phyloP scores from a whole-genome alignment of 1,139 yeast species.

The Taphrina communis region DNA sequence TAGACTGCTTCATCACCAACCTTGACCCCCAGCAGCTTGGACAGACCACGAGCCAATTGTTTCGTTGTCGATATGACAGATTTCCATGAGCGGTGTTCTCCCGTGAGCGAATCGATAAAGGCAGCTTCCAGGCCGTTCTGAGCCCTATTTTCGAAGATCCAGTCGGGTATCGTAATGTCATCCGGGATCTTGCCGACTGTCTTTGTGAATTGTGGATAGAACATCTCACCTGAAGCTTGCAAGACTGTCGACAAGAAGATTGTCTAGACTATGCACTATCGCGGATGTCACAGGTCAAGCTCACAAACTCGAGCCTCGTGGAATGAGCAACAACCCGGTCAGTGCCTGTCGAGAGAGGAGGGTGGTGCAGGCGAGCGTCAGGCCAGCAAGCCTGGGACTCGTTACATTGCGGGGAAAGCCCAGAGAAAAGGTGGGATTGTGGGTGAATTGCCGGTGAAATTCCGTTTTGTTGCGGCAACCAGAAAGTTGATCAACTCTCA shows the following conservation, averaged over 20 bases:
- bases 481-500: too few relatives aligned
- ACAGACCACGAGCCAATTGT: constrained; percentile 29
- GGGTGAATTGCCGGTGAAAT: too few relatives aligned
- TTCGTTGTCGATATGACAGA: constrained; percentile 8
- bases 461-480: too few relatives aligned
- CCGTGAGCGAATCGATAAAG: constrained; percentile 32
- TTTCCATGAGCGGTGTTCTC: constrained; percentile 32
- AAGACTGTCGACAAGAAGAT: neutral
- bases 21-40: constrained; percentile 45
- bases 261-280: too few relatives aligned
- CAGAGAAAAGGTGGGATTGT: too few relatives aligned
- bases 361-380: too few relatives aligned
- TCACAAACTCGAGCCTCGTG: too few relatives aligned
- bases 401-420: too few relatives aligned
- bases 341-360: too few relatives aligned
- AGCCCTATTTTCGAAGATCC: constrained; percentile 29
- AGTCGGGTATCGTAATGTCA: constrained; percentile 29
- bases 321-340: too few relatives aligned
- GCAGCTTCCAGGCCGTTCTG: constrained; percentile 25
- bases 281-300: too few relatives aligned
- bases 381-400: too few relatives aligned
- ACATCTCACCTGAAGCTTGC: constrained; percentile 11
- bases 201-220: constrained; percentile 28
- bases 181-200: constrained; percentile 35
- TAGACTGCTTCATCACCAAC: constrained; percentile 48